These are phyloP conservation scores for Hericium erinaceus DNA, from an alignment of 768 basidiomycete genomes.

Conservation along the genomic window DNA sequence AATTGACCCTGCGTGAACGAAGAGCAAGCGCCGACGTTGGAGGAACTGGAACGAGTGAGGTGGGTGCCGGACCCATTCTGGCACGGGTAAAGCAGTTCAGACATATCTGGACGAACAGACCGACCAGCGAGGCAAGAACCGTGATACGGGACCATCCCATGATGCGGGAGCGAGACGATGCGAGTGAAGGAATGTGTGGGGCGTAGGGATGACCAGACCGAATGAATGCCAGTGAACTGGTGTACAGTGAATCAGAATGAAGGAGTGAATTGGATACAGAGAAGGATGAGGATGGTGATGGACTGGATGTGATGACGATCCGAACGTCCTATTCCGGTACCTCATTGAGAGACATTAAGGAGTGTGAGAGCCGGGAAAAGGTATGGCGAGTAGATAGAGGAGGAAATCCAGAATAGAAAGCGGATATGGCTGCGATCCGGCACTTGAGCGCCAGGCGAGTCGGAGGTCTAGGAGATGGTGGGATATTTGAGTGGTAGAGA, in stretches of 20 bases:
- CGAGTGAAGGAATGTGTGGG: too few relatives aligned
- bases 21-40: too few relatives aligned
- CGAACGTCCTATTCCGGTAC: neutral
- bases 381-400: neutral
- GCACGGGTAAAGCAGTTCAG: too few relatives aligned
- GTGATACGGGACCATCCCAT: too few relatives aligned
- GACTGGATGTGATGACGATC: neutral
- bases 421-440: neutral
- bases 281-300: neutral
- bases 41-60: too few relatives aligned
- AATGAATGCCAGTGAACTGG: neutral
- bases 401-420: neutral
- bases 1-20: too few relatives aligned
- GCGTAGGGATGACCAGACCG: too few relatives aligned
- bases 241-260: neutral
- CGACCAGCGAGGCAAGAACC: too few relatives aligned
- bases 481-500: neutral
- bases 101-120: too few relatives aligned
- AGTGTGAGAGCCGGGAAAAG: neutral
- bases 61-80: too few relatives aligned
- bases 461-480: neutral
- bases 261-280: neutral
- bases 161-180: too few relatives aligned
- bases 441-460: neutral
- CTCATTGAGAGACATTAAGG: neutral